Evolutionary conservation across 345 rosid genomes (phyloP), one percentile per base, ranked within the genome.

Genomic region (Atalantia buxifolia): DNA sequence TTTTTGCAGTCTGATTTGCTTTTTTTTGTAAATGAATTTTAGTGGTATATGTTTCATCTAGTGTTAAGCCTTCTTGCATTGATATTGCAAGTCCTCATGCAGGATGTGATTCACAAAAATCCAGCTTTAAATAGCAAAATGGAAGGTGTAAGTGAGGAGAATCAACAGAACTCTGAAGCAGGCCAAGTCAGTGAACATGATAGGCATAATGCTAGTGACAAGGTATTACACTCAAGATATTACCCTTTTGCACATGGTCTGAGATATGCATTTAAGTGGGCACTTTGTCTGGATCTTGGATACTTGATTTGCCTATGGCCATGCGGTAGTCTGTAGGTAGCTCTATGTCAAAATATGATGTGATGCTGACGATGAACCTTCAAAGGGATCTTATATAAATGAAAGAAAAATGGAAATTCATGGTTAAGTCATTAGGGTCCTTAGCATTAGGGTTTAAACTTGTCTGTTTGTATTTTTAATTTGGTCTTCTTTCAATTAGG

Each of bases 141-240:
- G 62, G 88, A 84, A 55, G 82, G 48, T 27, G 79, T 77, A 55
- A 82, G 35, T 53, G 80, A 78, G 31, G 79, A 78, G 82, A 87
- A 72, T 66, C 72, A 77, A 50, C 85, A 76, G 30, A 59, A 22
- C 50, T 19, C 66, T 68, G 90, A 88, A 84, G 80, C 84, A 75
- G 81, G 75, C 71, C 70, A 82, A 81, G 73, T 40, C 30, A 72
- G 63, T 75, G 84, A 40, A 66, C 79, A 80, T 80, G 85, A 83
- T 86, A 45, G 78, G 71, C 81, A 84, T 78, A 87, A 53, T 74
- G 88, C 64, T 19, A 81, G 80, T 48, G 88, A 84, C 42, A 81
- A 89, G 92, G 98, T 90, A 60, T 64, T 66, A 21, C 59, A 35
- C 1, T 33, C 75, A 6, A 19, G 25, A 81, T 56, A n/a, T 40